Conservation (phyloP, 257 asterid species). For the Gentiana straminea region DNA sequence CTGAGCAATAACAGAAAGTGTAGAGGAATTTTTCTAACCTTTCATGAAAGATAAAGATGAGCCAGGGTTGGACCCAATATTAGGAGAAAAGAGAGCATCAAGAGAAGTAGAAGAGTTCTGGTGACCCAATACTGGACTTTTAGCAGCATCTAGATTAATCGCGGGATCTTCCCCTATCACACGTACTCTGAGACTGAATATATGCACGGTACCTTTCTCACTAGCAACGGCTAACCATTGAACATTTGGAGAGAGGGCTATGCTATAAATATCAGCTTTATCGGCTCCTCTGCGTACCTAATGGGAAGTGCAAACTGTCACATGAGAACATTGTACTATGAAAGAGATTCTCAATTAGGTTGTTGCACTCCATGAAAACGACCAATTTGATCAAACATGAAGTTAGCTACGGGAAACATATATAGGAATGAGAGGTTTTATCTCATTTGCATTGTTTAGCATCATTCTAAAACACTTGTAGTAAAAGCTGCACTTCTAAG, state of each 20-base stretch:
- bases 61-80: conserved; percentile 66
- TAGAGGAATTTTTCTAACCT: conserved; percentile 31
- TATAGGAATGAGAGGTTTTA: no score
- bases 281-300: conserved; percentile 96
- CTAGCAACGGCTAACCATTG: conserved; percentile 93
- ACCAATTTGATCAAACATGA: no score
- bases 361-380: no score
- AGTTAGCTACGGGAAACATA: no score
- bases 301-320: conserved; percentile 6
- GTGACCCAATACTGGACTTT: conserved; percentile 28
- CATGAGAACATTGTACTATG: neutral
- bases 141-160: conserved; percentile 33
- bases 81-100: conserved; percentile 64
- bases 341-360: neutral
- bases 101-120: conserved; percentile 58
- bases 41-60: conserved; percentile 86
- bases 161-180: conserved; percentile 56
- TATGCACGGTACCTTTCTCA: conserved; percentile 91
- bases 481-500: no score
- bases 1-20: no score
- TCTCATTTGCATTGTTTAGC: no score
- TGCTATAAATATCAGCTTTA: conserved; percentile 71
- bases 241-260: conserved; percentile 78
- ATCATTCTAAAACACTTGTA: no score
- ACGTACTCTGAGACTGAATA: conserved; percentile 81